Conservation (phyloP, 1,284 basidiomycete genomes). For the Marasmius tenuissimus region DNA sequence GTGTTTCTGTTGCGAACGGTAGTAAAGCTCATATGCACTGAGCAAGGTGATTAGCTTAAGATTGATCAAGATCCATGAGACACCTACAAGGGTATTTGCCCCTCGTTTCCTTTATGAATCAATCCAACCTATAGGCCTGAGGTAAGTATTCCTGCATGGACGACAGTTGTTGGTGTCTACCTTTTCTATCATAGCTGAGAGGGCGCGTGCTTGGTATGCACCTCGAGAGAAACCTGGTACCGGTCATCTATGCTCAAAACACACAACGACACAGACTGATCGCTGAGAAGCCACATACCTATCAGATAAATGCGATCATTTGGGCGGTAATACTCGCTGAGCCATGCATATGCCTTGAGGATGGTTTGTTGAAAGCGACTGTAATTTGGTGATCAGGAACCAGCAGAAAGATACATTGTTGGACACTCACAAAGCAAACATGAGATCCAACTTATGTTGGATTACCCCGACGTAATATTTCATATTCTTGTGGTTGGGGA, state of each 20-base stretch:
- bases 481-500: constrained; percentile 22
- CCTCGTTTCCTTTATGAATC: constrained; percentile 30
- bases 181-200: constrained; percentile 31
- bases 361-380: too few relatives aligned
- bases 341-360: too few relatives aligned
- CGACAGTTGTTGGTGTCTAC: constrained; percentile 12
- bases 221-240: constrained; percentile 34
- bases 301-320: constrained; percentile 35
- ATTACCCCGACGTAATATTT: constrained; percentile 18
- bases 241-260: not conserved
- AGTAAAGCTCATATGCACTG: constrained; percentile 33
- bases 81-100: constrained; percentile 35
- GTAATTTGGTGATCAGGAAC: too few relatives aligned
- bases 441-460: constrained; percentile 23
- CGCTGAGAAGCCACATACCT: constrained; percentile 21
- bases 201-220: constrained; percentile 31
- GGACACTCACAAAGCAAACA: constrained; percentile 23
- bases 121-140: constrained; percentile 28
- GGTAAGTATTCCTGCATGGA: not conserved
- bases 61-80: not conserved
- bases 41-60: not conserved
- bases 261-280: not conserved
- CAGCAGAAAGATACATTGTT: too few relatives aligned
- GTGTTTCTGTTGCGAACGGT: not conserved
- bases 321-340: constrained; percentile 2